Conservation (phyloP, 1,284 basidiomycete genomes). For the Tilletiopsis washingtonensis region DNA sequence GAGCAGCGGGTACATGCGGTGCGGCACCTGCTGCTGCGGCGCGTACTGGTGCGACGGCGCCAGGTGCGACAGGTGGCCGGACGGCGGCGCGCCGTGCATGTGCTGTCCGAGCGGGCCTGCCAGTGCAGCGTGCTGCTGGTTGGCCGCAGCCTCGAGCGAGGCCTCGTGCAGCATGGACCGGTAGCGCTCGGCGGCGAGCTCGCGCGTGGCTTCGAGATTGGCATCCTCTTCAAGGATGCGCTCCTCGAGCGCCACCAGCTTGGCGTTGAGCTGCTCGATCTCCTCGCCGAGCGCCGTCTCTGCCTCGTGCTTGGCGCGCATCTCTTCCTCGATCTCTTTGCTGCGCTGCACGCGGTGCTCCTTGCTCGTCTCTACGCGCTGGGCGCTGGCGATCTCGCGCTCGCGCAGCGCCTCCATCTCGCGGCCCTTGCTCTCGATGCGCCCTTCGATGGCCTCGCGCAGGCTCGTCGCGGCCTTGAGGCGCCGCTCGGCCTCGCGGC, state of each 20-base stretch:
- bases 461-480: constrained; percentile 62
- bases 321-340: not conserved
- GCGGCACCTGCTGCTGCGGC: not conserved
- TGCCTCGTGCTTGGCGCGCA: not conserved
- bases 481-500: constrained; percentile 78
- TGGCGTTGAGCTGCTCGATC: constrained; percentile 55
- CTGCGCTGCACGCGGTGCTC: not conserved
- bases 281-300: constrained; percentile 9
- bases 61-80: too few relatives aligned
- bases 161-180: too few relatives aligned
- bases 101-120: too few relatives aligned
- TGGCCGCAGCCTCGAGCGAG: too few relatives aligned
- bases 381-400: not conserved
- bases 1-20: not conserved
- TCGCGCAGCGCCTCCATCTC: constrained; percentile 1
- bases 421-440: constrained; percentile 51
- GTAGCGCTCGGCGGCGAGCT: constrained; percentile 13
- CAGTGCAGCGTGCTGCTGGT: too few relatives aligned
- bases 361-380: not conserved
- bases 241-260: constrained; percentile 60
- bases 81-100: too few relatives aligned
- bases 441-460: constrained; percentile 46
- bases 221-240: constrained; percentile 49
- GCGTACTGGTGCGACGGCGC: too few relatives aligned
- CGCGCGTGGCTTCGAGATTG: constrained; percentile 17